Evolutionary conservation across 106 monocot species (phyloP), one percentile per base, ranked within the genome.

Genomic region (Acorus gramineus): DNA sequence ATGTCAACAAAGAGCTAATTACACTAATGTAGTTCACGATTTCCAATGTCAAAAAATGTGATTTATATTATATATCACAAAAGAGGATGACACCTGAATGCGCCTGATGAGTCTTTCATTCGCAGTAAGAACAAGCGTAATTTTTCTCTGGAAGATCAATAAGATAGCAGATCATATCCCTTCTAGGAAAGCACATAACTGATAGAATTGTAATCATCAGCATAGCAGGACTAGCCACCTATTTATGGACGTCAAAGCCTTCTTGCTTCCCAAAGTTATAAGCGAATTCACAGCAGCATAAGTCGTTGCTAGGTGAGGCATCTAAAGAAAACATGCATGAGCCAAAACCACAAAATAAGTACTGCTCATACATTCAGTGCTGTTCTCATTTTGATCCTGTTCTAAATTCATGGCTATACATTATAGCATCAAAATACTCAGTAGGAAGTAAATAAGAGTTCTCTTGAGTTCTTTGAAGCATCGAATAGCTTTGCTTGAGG

Each of bases 281-380:
- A 98, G 81, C 56, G 88, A 62, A 60, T 92, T 92, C 28, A 98
- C 92, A 45, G 98, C 88, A 75, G 98, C 92, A 82, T 98, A 98
- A 49, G 98, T 92, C 47, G 92, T 89, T 73, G 98, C 98, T 55
- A 98, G 85, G 83, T 98, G 98, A 77, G 98, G 85, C 79, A 98
- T 69, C 98, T 98, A 65, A 44, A 3, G 7, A 46, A 60, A 69
- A 7, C 2, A 28, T 28, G 28, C 28, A 28, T 1, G 28, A 28
- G 28, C 28, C 28, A 28, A 28, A 28, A 28, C 28, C 28, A 28
- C 28, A 28, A 28, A 28, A 28, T 28, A 28, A 28, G 28, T 28
- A 28, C 28, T 0, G 28, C 28, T 28, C 28, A 28, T 28, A 28
- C 28, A 28, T 28, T 28, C 28, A 28, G 28, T 28, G 28, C 28